A percentile compares a stretch with the other conserved stretches of the same genome.
phyloP scores from a whole-genome alignment of 2,329 filamentous ascomycete genomes.

The Verticillium tricorpus region DNA sequence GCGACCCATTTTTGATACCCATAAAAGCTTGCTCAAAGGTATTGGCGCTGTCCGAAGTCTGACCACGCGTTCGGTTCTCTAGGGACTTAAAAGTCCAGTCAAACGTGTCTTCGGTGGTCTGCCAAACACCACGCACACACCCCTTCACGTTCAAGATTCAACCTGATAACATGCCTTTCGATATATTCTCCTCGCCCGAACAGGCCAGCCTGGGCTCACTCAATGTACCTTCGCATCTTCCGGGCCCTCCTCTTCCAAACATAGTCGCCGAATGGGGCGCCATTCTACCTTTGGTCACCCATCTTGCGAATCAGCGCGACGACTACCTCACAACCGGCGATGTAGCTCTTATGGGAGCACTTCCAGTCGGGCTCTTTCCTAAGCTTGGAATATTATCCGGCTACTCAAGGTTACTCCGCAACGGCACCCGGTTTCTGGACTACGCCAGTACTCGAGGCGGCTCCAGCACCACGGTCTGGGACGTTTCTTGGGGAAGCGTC shows the following conservation, averaged over 20 bases:
- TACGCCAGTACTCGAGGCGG: constrained; percentile 1
- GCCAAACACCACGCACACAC: not conserved
- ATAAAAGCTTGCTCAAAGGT: no score
- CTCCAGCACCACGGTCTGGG: constrained; percentile 15
- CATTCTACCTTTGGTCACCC: not conserved
- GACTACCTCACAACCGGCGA: not conserved
- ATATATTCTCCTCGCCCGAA: not conserved
- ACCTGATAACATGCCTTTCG: not conserved
- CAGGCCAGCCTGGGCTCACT: not conserved
- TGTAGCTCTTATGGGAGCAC: not conserved
- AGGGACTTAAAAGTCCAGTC: no score
- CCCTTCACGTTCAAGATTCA: not conserved
- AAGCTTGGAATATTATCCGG: not conserved
- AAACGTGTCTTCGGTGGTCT: not conserved
- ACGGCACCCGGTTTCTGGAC: constrained; percentile 1
- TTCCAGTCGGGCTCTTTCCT: not conserved
- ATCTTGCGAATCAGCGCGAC: not conserved
- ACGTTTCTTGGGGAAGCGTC: constrained; percentile 21
- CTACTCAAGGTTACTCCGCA: not conserved
- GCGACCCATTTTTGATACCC: no score
- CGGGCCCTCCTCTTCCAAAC: not conserved
- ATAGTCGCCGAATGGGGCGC: not conserved
- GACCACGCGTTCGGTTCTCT: no score
- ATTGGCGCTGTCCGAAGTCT: no score
- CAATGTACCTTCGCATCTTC: not conserved